Percentiles rank a stretch among this genome's conserved stretches.
Evolutionary conservation across 1,139 yeast genomes (phyloP).

Genomic region (Pichia sp.): DNA sequence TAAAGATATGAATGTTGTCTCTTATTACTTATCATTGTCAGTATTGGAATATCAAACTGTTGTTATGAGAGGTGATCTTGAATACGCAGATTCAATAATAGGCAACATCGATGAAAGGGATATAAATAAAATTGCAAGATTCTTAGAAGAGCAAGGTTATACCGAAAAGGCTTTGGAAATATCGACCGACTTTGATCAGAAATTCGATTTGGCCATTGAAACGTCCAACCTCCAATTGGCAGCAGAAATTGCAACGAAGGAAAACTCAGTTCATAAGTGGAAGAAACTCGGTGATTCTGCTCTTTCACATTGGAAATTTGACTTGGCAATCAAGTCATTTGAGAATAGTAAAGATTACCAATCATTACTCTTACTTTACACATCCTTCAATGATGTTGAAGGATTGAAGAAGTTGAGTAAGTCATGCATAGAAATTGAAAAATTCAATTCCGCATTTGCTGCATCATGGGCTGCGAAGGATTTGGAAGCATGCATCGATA

Average conservation of each 20-base stretch:
- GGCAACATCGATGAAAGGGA: conserved; percentile 66
- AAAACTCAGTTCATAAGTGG: conserved; percentile 73
- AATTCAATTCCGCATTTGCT: conserved; percentile 87
- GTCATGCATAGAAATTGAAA: conserved; percentile 63
- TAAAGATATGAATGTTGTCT: conserved; percentile 77
- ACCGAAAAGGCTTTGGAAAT: conserved; percentile 75
- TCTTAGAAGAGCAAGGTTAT: conserved; percentile 89
- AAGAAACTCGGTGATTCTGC: conserved; percentile 87
- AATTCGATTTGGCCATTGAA: conserved; percentile 73
- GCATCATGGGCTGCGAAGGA: conserved; percentile 87
- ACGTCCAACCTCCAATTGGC: conserved; percentile 71
- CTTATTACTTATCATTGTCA: conserved; percentile 77
- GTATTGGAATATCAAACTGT: conserved; percentile 94
- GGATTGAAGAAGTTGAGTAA: conserved; percentile 61
- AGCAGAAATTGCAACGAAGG: conserved; percentile 56
- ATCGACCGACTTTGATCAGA: conserved; percentile 81
- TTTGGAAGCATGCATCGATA: conserved; percentile 55
- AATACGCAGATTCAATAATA: conserved; percentile 63
- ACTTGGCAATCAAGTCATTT: conserved; percentile 76
- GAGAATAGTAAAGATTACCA: conserved; percentile 77
- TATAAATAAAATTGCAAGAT: conserved; percentile 77
- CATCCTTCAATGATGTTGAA: conserved; percentile 68
- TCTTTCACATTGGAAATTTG: conserved; percentile 70
- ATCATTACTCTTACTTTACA: conserved; percentile 74
- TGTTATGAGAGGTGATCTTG: conserved; percentile 89